phyloP scores from a whole-genome alignment of 2,329 filamentous ascomycete genomes.

The Fusarium sacchari region DNA sequence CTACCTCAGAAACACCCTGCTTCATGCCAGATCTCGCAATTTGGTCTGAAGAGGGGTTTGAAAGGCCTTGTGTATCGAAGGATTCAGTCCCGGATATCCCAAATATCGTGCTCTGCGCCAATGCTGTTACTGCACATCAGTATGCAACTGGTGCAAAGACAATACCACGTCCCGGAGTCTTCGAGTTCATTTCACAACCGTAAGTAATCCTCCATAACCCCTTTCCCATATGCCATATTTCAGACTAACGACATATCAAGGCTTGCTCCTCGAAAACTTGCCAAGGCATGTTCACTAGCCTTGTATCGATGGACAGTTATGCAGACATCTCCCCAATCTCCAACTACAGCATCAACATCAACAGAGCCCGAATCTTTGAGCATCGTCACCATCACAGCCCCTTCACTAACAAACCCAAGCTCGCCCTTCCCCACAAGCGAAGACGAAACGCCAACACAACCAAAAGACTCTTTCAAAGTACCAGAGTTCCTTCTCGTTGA shows the following conservation, averaged over 20 bases:
- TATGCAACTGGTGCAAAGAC: constrained; percentile 32
- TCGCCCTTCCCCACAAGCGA: constrained; percentile 14
- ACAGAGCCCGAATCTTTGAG: background rate
- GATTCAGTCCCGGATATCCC: constrained; percentile 18
- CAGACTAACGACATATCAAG: constrained; percentile 26
- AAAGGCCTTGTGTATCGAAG: background rate
- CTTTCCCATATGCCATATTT: no score
- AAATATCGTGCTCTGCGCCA: constrained; percentile 48
- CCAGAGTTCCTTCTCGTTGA: constrained; percentile 51
- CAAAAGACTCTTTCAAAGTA: background rate
- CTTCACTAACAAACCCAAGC: background rate
- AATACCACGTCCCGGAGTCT: constrained; percentile 34
- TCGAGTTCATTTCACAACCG: constrained; percentile 54
- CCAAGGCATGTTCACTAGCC: constrained; percentile 45
- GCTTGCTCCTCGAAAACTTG: constrained; percentile 51
- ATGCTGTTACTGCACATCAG: constrained; percentile 46
- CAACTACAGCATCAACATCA: background rate
- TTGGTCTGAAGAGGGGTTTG: constrained; percentile 31
- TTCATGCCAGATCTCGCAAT: constrained; percentile 44
- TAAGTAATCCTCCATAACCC: constrained; percentile 25
- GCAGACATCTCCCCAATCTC: background rate
- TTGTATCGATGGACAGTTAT: constrained; percentile 42
- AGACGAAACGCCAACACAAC: constrained; percentile 13
- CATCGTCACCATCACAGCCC: background rate
- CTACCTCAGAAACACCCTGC: background rate